Evolutionary conservation across 345 rosid genomes (phyloP).

Genomic region (Brassica rapa): DNA sequence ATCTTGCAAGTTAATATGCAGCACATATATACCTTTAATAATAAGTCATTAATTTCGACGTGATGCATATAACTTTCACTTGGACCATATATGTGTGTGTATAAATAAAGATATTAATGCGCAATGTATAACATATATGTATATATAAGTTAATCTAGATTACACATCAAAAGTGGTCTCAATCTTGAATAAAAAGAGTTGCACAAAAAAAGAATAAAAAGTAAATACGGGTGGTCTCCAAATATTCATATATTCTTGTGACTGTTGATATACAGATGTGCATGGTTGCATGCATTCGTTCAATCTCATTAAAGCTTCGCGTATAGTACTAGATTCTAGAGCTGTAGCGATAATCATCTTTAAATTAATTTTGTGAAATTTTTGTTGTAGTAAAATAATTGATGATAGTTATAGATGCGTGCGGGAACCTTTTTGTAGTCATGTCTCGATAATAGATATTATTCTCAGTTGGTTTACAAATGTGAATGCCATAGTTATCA

Average conservation of each 20-base stretch:
- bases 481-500: conserved; percentile 17
- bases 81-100: not conserved
- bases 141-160: not conserved
- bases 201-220: not conserved
- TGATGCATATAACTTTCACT: conserved; percentile 1
- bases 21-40: conserved; percentile 31
- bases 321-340: not conserved
- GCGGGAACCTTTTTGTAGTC: not conserved
- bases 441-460: not conserved
- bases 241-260: not conserved
- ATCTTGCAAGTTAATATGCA: conserved; percentile 14
- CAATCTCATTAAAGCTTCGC: not conserved
- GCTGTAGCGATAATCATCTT: not conserved
- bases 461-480: conserved; percentile 13
- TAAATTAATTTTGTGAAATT: not conserved
- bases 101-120: not conserved
- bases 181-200: not conserved
- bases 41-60: conserved; percentile 24
- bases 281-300: not conserved
- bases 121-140: not conserved
- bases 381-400: not conserved
- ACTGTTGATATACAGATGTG: not conserved
- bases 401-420: not conserved
- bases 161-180: not conserved
- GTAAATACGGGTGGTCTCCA: not conserved